Evolutionary conservation across 768 basidiomycete genomes (phyloP).

Genomic region (Mycena epipterygia): DNA sequence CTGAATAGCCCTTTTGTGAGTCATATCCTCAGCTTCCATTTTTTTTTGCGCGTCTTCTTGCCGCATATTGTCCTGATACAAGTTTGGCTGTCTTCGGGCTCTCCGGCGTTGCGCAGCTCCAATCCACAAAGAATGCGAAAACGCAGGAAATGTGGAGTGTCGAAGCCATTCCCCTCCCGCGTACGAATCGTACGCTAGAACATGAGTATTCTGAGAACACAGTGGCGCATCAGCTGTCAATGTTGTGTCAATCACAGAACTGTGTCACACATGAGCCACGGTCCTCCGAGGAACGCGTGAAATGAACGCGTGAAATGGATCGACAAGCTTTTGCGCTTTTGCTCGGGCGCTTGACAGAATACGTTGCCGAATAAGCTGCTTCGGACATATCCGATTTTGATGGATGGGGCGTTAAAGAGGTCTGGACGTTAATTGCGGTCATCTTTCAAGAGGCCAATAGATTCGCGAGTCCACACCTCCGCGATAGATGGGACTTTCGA

Average conservation of each 20-base stretch:
- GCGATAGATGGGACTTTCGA: background rate
- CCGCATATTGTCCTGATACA: no score
- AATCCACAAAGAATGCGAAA: background rate
- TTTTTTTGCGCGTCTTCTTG: no score
- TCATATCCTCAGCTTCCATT: background rate
- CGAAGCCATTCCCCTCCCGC: no score
- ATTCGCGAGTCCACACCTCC: background rate
- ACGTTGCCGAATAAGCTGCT: background rate
- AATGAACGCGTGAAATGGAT: conserved; percentile 3
- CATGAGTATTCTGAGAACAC: background rate
- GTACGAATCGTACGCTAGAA: no score
- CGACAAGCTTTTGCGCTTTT: background rate
- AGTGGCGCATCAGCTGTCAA: background rate
- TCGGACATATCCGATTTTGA: no score
- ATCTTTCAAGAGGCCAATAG: conserved; percentile 5
- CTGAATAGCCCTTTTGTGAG: no score
- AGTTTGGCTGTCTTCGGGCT: background rate
- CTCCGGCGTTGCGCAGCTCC: background rate
- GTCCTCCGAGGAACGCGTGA: background rate
- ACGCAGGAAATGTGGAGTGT: background rate
- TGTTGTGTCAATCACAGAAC: background rate
- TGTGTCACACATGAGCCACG: background rate
- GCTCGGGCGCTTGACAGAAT: conserved; percentile 17
- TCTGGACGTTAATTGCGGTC: conserved; percentile 17
- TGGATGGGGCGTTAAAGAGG: background rate